Percentiles rank a stretch among this genome's conserved stretches.
These are phyloP conservation scores for Panus rudis DNA, from an alignment of 768 basidiomycete species.

Conservation along the genomic window DNA sequence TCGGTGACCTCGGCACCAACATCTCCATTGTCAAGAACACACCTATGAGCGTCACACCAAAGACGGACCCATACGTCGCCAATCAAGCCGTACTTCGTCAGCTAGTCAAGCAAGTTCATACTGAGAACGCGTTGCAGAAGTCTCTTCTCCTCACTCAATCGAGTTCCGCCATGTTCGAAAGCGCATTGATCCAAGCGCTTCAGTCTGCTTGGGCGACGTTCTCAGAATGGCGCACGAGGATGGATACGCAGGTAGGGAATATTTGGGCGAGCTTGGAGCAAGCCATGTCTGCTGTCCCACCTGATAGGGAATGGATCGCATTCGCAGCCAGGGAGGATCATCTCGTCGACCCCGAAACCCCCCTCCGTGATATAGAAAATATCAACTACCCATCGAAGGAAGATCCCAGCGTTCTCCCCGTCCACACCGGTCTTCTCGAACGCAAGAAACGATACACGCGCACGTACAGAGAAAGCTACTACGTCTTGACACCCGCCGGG, in stretches of 20 bases:
- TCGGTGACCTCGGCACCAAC: conserved; percentile 79
- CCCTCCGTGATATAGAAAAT: conserved; percentile 67
- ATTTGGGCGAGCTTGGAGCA: conserved; percentile 65
- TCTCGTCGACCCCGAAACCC: conserved; percentile 94
- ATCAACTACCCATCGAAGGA: conserved; percentile 89
- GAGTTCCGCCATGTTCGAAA: conserved; percentile 94
- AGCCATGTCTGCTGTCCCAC: conserved; percentile 71
- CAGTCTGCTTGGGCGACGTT: conserved; percentile 98
- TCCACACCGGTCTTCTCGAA: conserved; percentile 87
- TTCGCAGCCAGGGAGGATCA: conserved; percentile 93
- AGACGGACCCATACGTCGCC: conserved; percentile 77
- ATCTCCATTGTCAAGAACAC: conserved; percentile 95
- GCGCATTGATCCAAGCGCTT: conserved; percentile 89
- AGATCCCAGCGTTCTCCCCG: conserved; percentile 76
- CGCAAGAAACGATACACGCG: conserved; percentile 95
- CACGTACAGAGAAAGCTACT: conserved; percentile 79
- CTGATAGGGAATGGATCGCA: conserved; percentile 92
- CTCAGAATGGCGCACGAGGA: conserved; percentile 88
- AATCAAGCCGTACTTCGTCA: conserved; percentile 72
- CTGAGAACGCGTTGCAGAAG: conserved; percentile 97
- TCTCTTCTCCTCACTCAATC: conserved; percentile 98
- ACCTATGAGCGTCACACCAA: conserved; percentile 75
- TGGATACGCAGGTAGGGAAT: conserved; percentile 64
- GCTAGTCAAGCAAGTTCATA: conserved; percentile 87
- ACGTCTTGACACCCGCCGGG: conserved; percentile 90